Base-by-base conservation (phyloP, 2,329 filamentous ascomycete genomes). In the Teratosphaeria zuluensis region DNA sequence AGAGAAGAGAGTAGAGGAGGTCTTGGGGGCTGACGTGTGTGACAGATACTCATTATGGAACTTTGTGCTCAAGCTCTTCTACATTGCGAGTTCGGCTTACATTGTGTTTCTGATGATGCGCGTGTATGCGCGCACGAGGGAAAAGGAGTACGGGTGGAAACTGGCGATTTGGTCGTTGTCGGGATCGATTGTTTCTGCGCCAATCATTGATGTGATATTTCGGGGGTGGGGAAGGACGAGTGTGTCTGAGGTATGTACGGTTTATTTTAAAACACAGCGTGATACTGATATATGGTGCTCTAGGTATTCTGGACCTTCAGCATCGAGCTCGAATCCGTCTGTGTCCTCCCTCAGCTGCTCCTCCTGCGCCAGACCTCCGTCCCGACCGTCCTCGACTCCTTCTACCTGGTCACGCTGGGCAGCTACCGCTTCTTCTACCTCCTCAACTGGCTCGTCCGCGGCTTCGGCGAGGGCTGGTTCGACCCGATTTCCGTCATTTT, bases 361-460 rank as follows among this genome's bases (percentile, higher is more conserved):
- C 85, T 96, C 51, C 84, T 97, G 14, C 89, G 92, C 60, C 91
- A 96, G 74, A 96, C 92, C n/a, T 91, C 86, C 30, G 90, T 96
- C 0, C 92, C 92, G 0, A 97, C 92, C 54, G 92, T 96, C 53
- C 92, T 97, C 75, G 90, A 96, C 73, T 95, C 90, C n/a, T 96
- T 89, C 76, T 97, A 97, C 74, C 88, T 97, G 58, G 79, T 94
- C 55, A 85, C 90, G 0, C 83, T 96, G 1, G 92, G 92, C 38
- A 87, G 87, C 12, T 97, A 96, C 76, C 89, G 92, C 59, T 89
- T 80, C 54, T 83, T 96, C 62, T 96, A 97, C 75, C 86, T 95
- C 61, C 74, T 96, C 54, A 96, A 96, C 73, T 97, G 92, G 92
- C 86, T 96, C 65, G 64, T 74, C 84, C 62, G 59, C 24, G 84